These are phyloP conservation scores for Rhodotorula sp. DNA, from an alignment of 1,284 basidiomycete genomes.

Conservation along the genomic window DNA sequence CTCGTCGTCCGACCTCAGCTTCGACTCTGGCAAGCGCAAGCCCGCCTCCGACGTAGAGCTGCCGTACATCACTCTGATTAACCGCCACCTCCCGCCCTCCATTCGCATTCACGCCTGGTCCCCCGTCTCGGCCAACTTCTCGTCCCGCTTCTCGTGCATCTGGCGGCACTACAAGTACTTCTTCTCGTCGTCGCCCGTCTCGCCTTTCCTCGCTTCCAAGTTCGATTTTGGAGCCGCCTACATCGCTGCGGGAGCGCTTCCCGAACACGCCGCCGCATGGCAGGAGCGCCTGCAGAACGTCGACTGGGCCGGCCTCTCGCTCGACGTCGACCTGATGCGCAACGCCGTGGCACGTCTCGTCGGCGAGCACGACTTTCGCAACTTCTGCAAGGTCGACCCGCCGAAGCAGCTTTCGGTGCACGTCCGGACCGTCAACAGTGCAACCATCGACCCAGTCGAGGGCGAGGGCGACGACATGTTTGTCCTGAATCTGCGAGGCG, in stretches of 20 bases:
- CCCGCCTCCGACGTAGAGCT: slow-evolving; percentile 59
- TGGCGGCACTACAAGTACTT: slow-evolving; percentile 98
- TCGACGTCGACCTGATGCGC: slow-evolving; percentile 76
- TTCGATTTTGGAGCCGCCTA: slow-evolving; percentile 41
- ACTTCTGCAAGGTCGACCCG: slow-evolving; percentile 92
- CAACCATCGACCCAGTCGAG: slow-evolving; percentile 58
- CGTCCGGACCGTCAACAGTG: slow-evolving; percentile 64
- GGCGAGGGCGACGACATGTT: slow-evolving; percentile 39
- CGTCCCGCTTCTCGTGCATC: slow-evolving; percentile 82
- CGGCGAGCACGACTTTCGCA: slow-evolving; percentile 94
- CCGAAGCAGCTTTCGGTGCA: slow-evolving; percentile 88
- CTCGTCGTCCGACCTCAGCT: slow-evolving; percentile 5
- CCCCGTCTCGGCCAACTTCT: slow-evolving; percentile 76
- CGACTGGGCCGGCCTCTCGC: slow-evolving; percentile 55
- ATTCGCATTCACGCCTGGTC: slow-evolving; percentile 96
- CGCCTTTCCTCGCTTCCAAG: slow-evolving; percentile 14
- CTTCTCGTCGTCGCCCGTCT: slow-evolving; percentile 57
- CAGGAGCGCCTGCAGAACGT: slow-evolving; percentile 39
- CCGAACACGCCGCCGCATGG: slow-evolving; percentile 25
- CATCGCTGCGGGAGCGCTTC: slow-evolving; percentile 2
- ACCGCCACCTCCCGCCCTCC: slow-evolving; percentile 83
- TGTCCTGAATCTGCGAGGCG: slow-evolving; percentile 39
- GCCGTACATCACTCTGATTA: slow-evolving; percentile 77
- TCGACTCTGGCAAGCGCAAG: not conserved
- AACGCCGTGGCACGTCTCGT: slow-evolving; percentile 70